Evolutionary conservation across 2,329 filamentous ascomycete genomes (phyloP), one percentile per base, ranked within the genome.

Genomic region (Triangularia setosa): DNA sequence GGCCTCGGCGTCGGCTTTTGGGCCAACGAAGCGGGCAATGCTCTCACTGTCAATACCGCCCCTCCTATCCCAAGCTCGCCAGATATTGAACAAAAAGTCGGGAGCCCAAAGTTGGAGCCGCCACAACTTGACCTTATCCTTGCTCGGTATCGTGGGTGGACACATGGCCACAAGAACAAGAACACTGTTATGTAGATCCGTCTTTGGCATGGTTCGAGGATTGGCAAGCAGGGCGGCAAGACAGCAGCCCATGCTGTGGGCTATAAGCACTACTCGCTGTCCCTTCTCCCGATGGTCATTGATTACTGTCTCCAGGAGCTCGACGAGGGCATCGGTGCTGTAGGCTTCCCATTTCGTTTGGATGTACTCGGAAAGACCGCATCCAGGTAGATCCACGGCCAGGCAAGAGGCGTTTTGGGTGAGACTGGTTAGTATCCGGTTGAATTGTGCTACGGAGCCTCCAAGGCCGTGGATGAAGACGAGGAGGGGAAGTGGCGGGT

Each of bases 381-480:
- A 96, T 44, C 95, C 95, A 1, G 95, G 94, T 3, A 97, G 82
- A 74, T 99, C 95, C 67, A 98, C 87, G 3, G 92, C 91, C 44
- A 96, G 83, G 74, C 93, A 96, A 57, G 93, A 89, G 12, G 91
- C 92, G 58, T 93, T 81, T 73, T 96, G 92, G 59, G 90, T 86
- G 57, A 99, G 82, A 75, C 91, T 95, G 21, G 87, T 90, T 16
- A 98, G 79, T 4, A 98, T 79, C 28, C 90, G 87, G 62, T 91
- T 85, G 73, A 97, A 98, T 73, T 98, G 95, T 11, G 92, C 90
- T 24, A 93, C 84, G 0, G 92, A 96, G 58, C 95, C 95, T n/a
- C 94, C 95, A 9, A 98, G 83, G 1, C 95, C 95, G 73, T 98
- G 95, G 64, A 98, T 83, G 73, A 96, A 97, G 53, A 98, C 93